Evolutionary conservation across 371 early-diverging fungal genomes (phyloP).

Genomic region (Phascolomyces articulosus): DNA sequence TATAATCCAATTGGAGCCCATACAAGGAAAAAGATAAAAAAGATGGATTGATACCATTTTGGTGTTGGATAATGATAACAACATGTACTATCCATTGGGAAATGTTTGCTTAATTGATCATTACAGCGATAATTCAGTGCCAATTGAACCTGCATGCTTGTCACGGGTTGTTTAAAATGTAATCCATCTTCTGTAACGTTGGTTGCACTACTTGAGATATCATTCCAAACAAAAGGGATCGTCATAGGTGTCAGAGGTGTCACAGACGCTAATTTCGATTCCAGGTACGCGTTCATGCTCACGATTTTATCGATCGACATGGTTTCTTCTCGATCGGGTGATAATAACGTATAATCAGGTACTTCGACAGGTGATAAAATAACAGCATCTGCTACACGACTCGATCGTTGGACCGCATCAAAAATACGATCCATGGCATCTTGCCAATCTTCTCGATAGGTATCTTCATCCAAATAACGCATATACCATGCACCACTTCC

Average conservation of each 20-base stretch:
- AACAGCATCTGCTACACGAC: constrained; percentile 33
- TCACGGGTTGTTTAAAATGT: constrained; percentile 53
- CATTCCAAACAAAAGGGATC: constrained; percentile 58
- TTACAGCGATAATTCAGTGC: constrained; percentile 71
- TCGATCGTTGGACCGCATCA: constrained; percentile 19
- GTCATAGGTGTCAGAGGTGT: constrained; percentile 30
- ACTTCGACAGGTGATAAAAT: constrained; percentile 45
- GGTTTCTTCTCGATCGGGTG: constrained; percentile 37
- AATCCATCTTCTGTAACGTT: constrained; percentile 64
- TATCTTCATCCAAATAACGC: constrained; percentile 39
- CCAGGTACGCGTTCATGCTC: constrained; percentile 60
- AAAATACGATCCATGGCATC: constrained; percentile 43
- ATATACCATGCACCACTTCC: constrained; percentile 68
- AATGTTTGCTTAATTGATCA: constrained; percentile 39
- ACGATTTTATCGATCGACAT: constrained; percentile 49
- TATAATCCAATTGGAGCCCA: constrained; percentile 53
- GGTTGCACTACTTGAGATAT: constrained; percentile 37
- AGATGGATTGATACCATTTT: constrained; percentile 44
- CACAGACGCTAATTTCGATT: constrained; percentile 11
- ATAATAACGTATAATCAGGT: constrained; percentile 38
- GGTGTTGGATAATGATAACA: constrained; percentile 66
- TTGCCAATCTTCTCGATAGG: constrained; percentile 52
- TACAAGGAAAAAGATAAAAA: constrained; percentile 48
- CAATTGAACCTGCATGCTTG: constrained; percentile 52
- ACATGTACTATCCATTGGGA: constrained; percentile 62